phyloP scores from a whole-genome alignment of 495 filamentous ascomycete species.

The Pseudotulostoma volvatum region DNA sequence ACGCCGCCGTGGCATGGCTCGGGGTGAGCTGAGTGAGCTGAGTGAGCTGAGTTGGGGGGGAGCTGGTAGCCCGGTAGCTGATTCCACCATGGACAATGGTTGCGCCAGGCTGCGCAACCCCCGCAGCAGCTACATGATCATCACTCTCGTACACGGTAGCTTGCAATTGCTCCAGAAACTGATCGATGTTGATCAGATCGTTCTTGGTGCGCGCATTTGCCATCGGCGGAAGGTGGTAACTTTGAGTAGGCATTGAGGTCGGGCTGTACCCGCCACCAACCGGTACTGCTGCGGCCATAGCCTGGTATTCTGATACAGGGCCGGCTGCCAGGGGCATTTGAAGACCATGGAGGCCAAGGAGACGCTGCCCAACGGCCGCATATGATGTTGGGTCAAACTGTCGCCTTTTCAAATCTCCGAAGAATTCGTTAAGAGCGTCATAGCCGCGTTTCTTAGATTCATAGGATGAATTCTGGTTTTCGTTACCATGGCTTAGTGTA shows the following conservation, averaged over 20 bases:
- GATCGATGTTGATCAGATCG: conserved; percentile 80
- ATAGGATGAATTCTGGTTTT: conserved; percentile 31
- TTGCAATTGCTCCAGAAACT: conserved; percentile 88
- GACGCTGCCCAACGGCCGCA: conserved; percentile 59
- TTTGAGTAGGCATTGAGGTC: conserved; percentile 24
- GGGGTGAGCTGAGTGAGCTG: too few species aligned
- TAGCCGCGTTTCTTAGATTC: conserved; percentile 65
- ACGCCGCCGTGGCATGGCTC: conserved; percentile 39
- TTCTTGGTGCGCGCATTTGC: conserved; percentile 81
- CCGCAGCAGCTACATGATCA: conserved; percentile 57
- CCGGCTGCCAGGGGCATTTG: conserved; percentile 44
- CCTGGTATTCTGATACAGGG: conserved; percentile 46
- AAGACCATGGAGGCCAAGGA: conserved; percentile 56
- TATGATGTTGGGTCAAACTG: conserved; percentile 76
- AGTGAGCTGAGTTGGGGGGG: conserved; percentile 44
- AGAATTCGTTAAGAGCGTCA: conserved; percentile 85
- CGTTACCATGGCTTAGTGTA: conserved; percentile 39
- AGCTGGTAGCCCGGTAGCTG: conserved; percentile 54
- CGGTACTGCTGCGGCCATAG: conserved; percentile 38
- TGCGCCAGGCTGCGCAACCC: conserved; percentile 50
- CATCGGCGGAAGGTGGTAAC: conserved; percentile 66
- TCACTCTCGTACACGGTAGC: conserved; percentile 85
- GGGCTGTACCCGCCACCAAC: conserved; percentile 36
- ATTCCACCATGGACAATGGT: conserved; percentile 43
- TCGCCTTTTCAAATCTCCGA: conserved; percentile 76